Evolutionary conservation across 495 filamentous ascomycete species (phyloP), one percentile per base, ranked within the genome.

Genomic region (Neurospora sp.): DNA sequence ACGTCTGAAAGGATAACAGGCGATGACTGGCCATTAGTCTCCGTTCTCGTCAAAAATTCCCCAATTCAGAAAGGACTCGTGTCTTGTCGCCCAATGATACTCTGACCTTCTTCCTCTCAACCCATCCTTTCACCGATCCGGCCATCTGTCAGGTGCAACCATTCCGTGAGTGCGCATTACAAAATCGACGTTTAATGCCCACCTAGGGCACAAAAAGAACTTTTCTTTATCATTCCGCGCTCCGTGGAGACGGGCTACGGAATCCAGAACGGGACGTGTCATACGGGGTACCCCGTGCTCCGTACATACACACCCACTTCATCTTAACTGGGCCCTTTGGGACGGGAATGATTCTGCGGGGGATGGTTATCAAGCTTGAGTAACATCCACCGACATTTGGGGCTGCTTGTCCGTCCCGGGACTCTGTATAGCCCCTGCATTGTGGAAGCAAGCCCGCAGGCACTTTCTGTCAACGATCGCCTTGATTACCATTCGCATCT

Each of bases 21-120:
- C 54, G 10, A 46, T 76, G 76, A 74, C 76, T 79, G 77, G 75
- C 72, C 73, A 71, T 44, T 60, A 60, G 40, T 49, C 23, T 69
- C 23, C 49, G 66, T 60, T 72, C 79, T 82, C 79, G 80, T 82
- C 77, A 82, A 82, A 81, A 77, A 80, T 78, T 76, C 74, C 80
- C 78, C 76, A 76, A 82, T 79, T 70, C 71, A 81, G 79, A 16
- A 77, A 80, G 69, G 75, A 42, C 74, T 75, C 31, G 18, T 73
- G 49, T 75, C 75, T 73, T 31, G 41, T 62, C 54, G 73, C 66
- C 70, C 71, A 66, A 66, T 31, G 10, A 39, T 49, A 41, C 42
- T 16, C 70, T 71, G 20, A 1, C 39, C 37, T 42, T 71, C 18
- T 9, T 71, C 35, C 23, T 39, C 20, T 20, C 31, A 54, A 66